Evolutionary conservation across 148 eudicot species (phyloP).

Genomic region (Mesembryanthemum crystallinum): DNA sequence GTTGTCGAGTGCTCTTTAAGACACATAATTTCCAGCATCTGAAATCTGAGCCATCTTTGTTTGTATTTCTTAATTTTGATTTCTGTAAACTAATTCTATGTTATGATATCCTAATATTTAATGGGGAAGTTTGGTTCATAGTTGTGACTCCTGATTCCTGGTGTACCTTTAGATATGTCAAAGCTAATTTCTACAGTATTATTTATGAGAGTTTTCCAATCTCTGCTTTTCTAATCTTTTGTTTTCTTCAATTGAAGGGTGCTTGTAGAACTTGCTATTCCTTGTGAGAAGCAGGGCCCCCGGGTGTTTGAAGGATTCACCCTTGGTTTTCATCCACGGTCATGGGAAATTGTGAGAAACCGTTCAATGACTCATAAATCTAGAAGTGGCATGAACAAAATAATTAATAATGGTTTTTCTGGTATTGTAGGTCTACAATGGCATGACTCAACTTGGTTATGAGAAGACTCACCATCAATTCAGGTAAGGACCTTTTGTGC

Average conservation of each 20-base stretch:
- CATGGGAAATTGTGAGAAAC: slow-evolving; percentile 80
- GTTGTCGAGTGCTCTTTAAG: not conserved
- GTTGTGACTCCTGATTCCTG: slow-evolving; percentile 7
- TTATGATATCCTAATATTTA: not conserved
- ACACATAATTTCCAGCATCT: not conserved
- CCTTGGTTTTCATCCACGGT: slow-evolving; percentile 87
- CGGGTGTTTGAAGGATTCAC: slow-evolving; percentile 92
- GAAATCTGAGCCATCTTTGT: not conserved
- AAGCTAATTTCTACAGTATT: not conserved
- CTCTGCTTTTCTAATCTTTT: slow-evolving; percentile 16
- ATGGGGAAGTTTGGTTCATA: not conserved
- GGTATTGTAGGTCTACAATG: slow-evolving; percentile 73
- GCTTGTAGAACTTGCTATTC: slow-evolving; percentile 85
- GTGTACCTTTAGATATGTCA: not conserved
- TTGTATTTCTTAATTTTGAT: not conserved
- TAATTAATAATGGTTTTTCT: slow-evolving; percentile 1
- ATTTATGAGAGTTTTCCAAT: not conserved
- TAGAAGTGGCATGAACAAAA: not conserved
- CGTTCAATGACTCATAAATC: not conserved
- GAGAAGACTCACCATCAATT: slow-evolving; percentile 66
- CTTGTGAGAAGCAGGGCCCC: slow-evolving; percentile 74
- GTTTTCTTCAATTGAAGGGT: slow-evolving; percentile 45
- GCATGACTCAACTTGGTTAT: slow-evolving; percentile 84
- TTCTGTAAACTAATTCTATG: not conserved
- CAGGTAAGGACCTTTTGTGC: slow-evolving; percentile 40